Evolutionary conservation across 495 filamentous ascomycete genomes (phyloP).

Genomic region (Wilcoxina mikolae): DNA sequence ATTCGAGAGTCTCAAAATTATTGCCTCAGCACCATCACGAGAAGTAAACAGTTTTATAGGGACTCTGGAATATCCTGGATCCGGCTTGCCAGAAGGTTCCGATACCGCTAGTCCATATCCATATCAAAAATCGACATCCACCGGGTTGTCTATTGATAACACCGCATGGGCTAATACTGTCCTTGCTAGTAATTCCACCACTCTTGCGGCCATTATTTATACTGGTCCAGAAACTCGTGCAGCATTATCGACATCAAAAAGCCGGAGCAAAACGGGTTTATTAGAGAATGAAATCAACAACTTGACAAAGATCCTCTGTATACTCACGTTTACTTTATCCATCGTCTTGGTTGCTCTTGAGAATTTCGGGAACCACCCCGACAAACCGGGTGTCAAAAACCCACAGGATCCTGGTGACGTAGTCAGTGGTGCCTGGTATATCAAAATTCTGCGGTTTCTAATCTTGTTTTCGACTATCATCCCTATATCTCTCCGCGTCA

Average conservation of each 20-base stretch:
- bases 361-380: slow-evolving; percentile 52
- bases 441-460: slow-evolving; percentile 87
- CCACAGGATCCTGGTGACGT: slow-evolving; percentile 26
- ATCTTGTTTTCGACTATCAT: slow-evolving; percentile 99
- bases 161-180: slow-evolving; percentile 99
- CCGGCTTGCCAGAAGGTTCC: not conserved
- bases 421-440: slow-evolving; percentile 49
- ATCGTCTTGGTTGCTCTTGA: slow-evolving; percentile 80
- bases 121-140: slow-evolving; percentile 38
- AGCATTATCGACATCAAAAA: slow-evolving; percentile 79
- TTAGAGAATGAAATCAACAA: slow-evolving; percentile 95
- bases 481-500: slow-evolving; percentile 89
- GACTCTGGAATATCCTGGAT: slow-evolving; percentile 46
- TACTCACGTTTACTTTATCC: slow-evolving; percentile 70
- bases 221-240: slow-evolving; percentile 90
- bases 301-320: slow-evolving; percentile 91
- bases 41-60: slow-evolving; percentile 90
- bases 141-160: slow-evolving; percentile 83
- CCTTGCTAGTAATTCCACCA: slow-evolving; percentile 77
- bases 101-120: slow-evolving; percentile 5
- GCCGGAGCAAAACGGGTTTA: slow-evolving; percentile 81
- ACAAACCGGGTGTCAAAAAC: slow-evolving; percentile 34
- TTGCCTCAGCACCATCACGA: slow-evolving; percentile 74
- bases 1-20: slow-evolving; percentile 58
- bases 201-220: slow-evolving; percentile 78